Evolutionary conservation across 2,329 filamentous ascomycete species (phyloP), one percentile per base, ranked within the genome.

Genomic region (Cladorrhinum sp.): DNA sequence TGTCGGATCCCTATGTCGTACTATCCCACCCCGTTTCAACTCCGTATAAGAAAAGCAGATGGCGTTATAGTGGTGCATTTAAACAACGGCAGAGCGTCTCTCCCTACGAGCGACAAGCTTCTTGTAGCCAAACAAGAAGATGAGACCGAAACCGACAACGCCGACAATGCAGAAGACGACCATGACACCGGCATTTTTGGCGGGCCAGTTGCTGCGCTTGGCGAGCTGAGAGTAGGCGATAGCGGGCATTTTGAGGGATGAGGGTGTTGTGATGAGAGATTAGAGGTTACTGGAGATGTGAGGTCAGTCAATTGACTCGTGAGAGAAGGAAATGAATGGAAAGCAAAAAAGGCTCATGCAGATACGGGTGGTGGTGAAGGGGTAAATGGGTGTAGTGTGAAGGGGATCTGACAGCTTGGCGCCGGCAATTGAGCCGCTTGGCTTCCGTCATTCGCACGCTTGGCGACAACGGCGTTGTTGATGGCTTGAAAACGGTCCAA

Each of bases 151-250:
- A 41, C 63, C 77, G 65, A 88, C 81, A 62, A 85, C 67, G 68
- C 82, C 82, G 71, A 86, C 77, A 66, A 88, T 84, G 72, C 75
- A 78, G 73, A 88, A 85, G 59, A 88, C 85, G 65, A 87, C 75
- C 55, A 88, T 78, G 64, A 87, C 83, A 72, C 85, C 85, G 50
- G 81, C 78, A 69, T 88, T 81, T 29, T 73, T 68, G 62, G 73
- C 66, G 23, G 85, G 83, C 81, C 82, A 88, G 77, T 86, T 84
- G 74, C 81, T 79, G 63, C 79, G 80, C 77, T 80, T 85, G 69
- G 75, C 70, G 63, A 85, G 75, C 75, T 68, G 78, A 77, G 66
- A 60, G 59, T 70, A 36, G 27, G 69, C 67, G 67, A 75, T 71
- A 65, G 72, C 73, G 66, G 72, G 66, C 73, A 75, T 75, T 72